These are phyloP conservation scores for Mycena maculata DNA, from an alignment of 768 basidiomycete genomes.

Conservation along the genomic window DNA sequence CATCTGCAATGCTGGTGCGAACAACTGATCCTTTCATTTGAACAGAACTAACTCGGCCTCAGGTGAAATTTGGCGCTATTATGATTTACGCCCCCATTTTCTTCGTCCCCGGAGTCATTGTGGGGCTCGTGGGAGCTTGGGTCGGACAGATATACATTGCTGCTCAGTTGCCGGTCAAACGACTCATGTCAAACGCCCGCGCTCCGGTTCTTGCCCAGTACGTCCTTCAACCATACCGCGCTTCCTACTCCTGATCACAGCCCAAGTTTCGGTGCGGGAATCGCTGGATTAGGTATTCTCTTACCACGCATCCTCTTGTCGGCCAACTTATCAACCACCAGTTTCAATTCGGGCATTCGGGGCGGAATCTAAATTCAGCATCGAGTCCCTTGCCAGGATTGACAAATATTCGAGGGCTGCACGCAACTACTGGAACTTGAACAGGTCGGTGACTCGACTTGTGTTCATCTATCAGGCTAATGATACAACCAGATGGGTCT, in stretches of 20 bases:
- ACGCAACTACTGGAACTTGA: constrained; percentile 21
- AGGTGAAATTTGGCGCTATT: constrained; percentile 39
- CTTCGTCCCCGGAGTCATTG: constrained; percentile 43
- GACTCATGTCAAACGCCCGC: constrained; percentile 38
- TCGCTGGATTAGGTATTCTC: constrained; percentile 51
- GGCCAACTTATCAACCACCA: neutral
- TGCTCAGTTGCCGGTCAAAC: constrained; percentile 43
- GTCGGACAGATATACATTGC: constrained; percentile 41
- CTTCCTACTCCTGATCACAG: constrained; percentile 16
- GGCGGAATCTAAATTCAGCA: constrained; percentile 52
- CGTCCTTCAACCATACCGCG: constrained; percentile 38
- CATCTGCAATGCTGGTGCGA: constrained; percentile 45
- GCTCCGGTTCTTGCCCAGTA: constrained; percentile 46
- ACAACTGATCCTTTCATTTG: constrained; percentile 26
- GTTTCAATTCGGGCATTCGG: constrained; percentile 61
- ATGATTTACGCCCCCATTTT: constrained; percentile 44
- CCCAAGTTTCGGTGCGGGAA: constrained; percentile 54
- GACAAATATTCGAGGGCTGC: constrained; percentile 49
- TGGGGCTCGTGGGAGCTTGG: constrained; percentile 36
- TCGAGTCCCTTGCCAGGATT: constrained; percentile 49
- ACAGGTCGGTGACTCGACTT: neutral
- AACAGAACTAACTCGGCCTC: neutral
- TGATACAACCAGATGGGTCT: constrained; percentile 47
- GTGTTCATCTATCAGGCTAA: constrained; percentile 41
- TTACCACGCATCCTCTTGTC: neutral